phyloP scores from a whole-genome alignment of 257 asterid genomes.

The Solanum corneliomulleri region DNA sequence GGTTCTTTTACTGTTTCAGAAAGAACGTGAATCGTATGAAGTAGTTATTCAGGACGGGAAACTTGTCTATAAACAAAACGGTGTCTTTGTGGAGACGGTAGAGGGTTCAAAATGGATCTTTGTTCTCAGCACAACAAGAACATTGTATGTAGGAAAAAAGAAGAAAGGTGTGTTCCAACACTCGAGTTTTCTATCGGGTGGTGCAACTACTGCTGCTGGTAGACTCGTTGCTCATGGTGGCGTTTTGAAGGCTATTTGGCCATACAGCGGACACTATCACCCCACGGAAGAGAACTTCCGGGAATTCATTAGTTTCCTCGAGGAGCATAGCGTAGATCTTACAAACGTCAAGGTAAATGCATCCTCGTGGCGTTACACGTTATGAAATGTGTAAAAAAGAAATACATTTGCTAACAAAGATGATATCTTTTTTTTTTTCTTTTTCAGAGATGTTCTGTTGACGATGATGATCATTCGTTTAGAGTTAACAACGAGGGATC shows the following conservation, averaged over 20 bases:
- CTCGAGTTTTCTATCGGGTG: constrained; percentile 91
- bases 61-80: constrained; percentile 58
- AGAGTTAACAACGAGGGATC: constrained; percentile 20
- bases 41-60: constrained; percentile 55
- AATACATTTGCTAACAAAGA: background rate
- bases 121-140: constrained; percentile 79
- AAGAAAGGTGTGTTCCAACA: constrained; percentile 77
- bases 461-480: constrained; percentile 49
- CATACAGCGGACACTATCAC: constrained; percentile 91
- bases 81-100: constrained; percentile 37
- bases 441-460: constrained; percentile 69
- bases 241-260: constrained; percentile 91
- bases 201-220: constrained; percentile 92
- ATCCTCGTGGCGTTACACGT: background rate
- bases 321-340: constrained; percentile 69
- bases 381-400: background rate
- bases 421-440: background rate
- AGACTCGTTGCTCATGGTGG: constrained; percentile 73
- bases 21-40: constrained; percentile 72
- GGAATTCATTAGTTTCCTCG: constrained; percentile 71
- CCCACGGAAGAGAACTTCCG: constrained; percentile 87
- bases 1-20: constrained; percentile 27
- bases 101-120: constrained; percentile 93
- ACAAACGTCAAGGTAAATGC: constrained; percentile 64
- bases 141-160: constrained; percentile 72